A percentile compares a stretch with the other conserved stretches of the same genome.
These are phyloP conservation scores for Plasmodium falciparum DNA, from an alignment of 169 alveolate genomes.

Conservation along the genomic window DNA sequence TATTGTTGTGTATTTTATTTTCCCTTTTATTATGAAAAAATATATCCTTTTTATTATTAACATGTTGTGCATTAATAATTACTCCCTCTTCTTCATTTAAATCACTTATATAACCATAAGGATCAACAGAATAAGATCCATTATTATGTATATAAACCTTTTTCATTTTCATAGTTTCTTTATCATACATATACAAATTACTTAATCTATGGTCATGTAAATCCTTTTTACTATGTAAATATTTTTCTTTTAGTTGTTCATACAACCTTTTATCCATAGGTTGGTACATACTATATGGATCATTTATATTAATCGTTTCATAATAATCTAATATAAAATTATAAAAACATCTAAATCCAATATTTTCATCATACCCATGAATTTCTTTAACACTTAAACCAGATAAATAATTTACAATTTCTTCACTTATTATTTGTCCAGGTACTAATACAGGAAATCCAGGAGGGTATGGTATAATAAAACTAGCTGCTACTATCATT, in stretches of 20 bases:
- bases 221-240: slow-evolving; percentile 35
- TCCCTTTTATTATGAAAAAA: no score
- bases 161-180: slow-evolving; percentile 32
- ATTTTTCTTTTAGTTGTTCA: slow-evolving; percentile 14
- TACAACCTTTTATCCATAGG: slow-evolving; percentile 34
- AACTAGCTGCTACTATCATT: slow-evolving; percentile 77
- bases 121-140: no score
- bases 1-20: no score
- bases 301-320: slow-evolving; percentile 14
- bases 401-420: slow-evolving; percentile 75
- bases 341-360: slow-evolving; percentile 72
- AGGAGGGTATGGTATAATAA: slow-evolving; percentile 82
- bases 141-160: slow-evolving; percentile 33
- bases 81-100: slow-evolving; percentile 6
- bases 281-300: slow-evolving; percentile 39
- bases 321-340: slow-evolving; percentile 62
- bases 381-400: slow-evolving; percentile 80
- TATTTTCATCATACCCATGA: slow-evolving; percentile 78
- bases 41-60: neutral
- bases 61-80: slow-evolving; percentile 12
- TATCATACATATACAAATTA: slow-evolving; percentile 44
- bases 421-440: slow-evolving; percentile 78
- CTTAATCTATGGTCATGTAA: neutral
- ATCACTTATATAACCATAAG: neutral
- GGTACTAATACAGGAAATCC: slow-evolving; percentile 83